phyloP scores from a whole-genome alignment of 2,329 filamentous ascomycete genomes.

The Fusarium beomiforme region DNA sequence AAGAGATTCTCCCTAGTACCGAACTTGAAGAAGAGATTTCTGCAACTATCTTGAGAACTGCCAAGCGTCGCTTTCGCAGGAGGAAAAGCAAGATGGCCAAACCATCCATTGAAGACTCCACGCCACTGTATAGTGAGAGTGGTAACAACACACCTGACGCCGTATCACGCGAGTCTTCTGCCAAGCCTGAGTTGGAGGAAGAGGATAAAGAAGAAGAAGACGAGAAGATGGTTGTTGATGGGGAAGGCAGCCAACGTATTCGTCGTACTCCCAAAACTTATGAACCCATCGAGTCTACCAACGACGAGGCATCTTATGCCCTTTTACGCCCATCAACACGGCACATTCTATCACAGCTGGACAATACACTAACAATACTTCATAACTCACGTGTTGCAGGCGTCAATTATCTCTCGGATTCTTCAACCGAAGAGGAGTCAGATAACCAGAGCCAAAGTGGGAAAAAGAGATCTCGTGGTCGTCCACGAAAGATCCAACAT shows the following conservation, averaged over 20 bases:
- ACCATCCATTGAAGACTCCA: constrained; percentile 37
- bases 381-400: constrained; percentile 70
- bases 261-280: constrained; percentile 41
- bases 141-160: constrained; percentile 5
- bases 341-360: constrained; percentile 76
- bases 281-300: constrained; percentile 68
- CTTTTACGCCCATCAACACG: constrained; percentile 75
- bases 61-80: constrained; percentile 70
- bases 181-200: constrained; percentile 21
- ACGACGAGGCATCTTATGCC: constrained; percentile 74
- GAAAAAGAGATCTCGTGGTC: constrained; percentile 42
- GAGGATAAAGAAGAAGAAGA: constrained; percentile 34
- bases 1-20: constrained; percentile 62
- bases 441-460: constrained; percentile 42
- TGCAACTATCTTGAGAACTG: constrained; percentile 71
- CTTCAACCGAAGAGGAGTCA: constrained; percentile 52
- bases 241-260: neutral
- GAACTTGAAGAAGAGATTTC: constrained; percentile 76
- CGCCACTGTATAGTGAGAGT: constrained; percentile 4
- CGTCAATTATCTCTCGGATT: constrained; percentile 52
- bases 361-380: constrained; percentile 74
- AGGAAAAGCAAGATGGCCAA: constrained; percentile 33
- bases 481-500: constrained; percentile 36
- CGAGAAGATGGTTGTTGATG: constrained; percentile 17
- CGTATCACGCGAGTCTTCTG: constrained; percentile 33